phyloP scores from a whole-genome alignment of 2,329 filamentous ascomycete genomes.

The Calonectria montana region DNA sequence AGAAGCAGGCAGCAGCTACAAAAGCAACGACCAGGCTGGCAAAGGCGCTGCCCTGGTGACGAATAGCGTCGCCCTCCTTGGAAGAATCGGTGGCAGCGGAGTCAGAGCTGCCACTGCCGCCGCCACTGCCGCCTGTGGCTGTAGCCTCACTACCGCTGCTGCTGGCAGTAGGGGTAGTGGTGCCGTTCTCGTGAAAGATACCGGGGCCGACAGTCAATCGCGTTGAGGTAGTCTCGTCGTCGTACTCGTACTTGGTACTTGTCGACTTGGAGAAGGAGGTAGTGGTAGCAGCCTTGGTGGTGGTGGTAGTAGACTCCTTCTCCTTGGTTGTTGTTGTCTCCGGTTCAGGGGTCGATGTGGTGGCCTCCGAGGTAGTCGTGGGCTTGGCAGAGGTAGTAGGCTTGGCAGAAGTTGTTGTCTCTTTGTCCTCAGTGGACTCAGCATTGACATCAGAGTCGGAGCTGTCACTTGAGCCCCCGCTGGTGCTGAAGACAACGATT shows the following conservation, averaged over 20 bases:
- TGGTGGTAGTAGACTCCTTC: conserved; percentile 21
- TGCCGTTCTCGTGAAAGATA: conserved; percentile 67
- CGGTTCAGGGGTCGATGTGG: conserved; percentile 43
- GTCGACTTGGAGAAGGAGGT: conserved; percentile 43
- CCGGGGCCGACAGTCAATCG: conserved; percentile 49
- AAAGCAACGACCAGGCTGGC: conserved; percentile 67
- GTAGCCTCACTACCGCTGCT: conserved; percentile 30
- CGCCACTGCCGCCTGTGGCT: conserved; percentile 27
- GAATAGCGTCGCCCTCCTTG: conserved; percentile 58
- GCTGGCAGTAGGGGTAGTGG: conserved; percentile 35
- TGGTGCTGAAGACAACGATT: conserved; percentile 71
- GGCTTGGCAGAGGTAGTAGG: conserved; percentile 24
- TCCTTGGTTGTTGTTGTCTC: conserved; percentile 30
- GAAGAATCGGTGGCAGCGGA: conserved; percentile 46
- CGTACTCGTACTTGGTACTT: conserved; percentile 8
- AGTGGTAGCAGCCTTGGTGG: conserved; percentile 29
- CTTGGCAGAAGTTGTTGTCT: conserved; percentile 24
- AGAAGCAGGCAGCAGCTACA: conserved; percentile 62
- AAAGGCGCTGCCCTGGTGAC: conserved; percentile 61
- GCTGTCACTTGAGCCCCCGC: conserved; percentile 35
- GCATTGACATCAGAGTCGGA: conserved; percentile 31
- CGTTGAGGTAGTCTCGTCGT: conserved; percentile 27
- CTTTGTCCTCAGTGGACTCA: conserved; percentile 32
- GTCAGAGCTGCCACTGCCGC: conserved; percentile 36
- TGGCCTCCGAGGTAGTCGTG: conserved; percentile 40